A percentile compares a stretch with the other conserved stretches of the same genome.
Conservation (phyloP, 352 stramenopile species). For the Phytophthora palmivora region DNA sequence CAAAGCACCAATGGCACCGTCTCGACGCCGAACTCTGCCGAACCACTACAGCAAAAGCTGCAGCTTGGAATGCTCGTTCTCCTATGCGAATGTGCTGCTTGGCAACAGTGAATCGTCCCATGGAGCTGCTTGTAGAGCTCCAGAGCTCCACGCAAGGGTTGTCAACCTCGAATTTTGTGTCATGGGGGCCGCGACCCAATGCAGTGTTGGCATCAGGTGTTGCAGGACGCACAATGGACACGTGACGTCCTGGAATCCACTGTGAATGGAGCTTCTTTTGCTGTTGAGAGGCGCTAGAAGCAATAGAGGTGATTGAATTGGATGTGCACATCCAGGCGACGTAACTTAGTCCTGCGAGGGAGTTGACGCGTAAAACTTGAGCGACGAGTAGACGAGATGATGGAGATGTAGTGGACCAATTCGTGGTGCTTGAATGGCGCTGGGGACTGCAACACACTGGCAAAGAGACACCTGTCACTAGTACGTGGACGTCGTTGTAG, state of each 20-base stretch:
- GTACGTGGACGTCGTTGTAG: conserved; percentile 13
- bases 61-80: conserved; percentile 42
- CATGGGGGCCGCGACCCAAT: conserved; percentile 13
- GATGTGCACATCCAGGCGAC: conserved; percentile 36
- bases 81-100: conserved; percentile 35
- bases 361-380: conserved; percentile 30
- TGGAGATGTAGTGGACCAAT: background rate
- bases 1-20: conserved; percentile 75
- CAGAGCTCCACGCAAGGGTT: conserved; percentile 38
- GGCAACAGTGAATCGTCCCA: conserved; percentile 48
- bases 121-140: conserved; percentile 13
- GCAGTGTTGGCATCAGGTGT: conserved; percentile 20
- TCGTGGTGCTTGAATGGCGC: background rate
- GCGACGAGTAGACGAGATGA: conserved; percentile 17
- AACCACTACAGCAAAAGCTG: conserved; percentile 63
- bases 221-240: conserved; percentile 7
- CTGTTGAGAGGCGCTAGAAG: background rate
- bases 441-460: conserved; percentile 27
- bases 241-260: conserved; percentile 30
- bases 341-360: conserved; percentile 23
- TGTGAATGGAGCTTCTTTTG: conserved; percentile 24
- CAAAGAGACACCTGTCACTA: conserved; percentile 31
- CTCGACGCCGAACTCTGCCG: conserved; percentile 31
- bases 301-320: background rate
- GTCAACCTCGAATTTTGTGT: conserved; percentile 26